A percentile compares a stretch with the other conserved stretches of the same genome.
Conservation (phyloP, 345 rosid species). For the Chamaenerion angustifolium region DNA sequence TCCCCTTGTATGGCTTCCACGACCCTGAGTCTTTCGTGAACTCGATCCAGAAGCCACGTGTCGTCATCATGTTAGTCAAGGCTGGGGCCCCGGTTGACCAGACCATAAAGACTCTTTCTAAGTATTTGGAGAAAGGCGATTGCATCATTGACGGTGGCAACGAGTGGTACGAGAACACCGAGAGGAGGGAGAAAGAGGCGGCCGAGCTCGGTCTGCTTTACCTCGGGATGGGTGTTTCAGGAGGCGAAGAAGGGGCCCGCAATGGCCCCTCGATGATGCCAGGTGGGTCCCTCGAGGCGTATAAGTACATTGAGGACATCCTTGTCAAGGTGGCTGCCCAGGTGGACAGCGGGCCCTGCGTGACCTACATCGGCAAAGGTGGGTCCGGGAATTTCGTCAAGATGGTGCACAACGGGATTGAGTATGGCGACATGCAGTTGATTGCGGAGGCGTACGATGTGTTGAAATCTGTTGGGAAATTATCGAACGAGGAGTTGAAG, state of each 20-base stretch:
- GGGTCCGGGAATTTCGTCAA: constrained; percentile 95
- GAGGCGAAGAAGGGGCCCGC: constrained; percentile 97
- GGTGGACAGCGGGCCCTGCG: constrained; percentile 92
- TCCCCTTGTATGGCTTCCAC: constrained; percentile 73
- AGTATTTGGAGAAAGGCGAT: constrained; percentile 81
- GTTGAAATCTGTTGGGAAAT: constrained; percentile 68
- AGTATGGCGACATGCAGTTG: constrained; percentile 95
- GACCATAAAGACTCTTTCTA: constrained; percentile 75
- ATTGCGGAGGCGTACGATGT: constrained; percentile 92
- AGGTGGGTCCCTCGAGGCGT: constrained; percentile 83
- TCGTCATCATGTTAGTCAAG: constrained; percentile 87
- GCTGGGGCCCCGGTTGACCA: constrained; percentile 93
- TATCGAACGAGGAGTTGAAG: constrained; percentile 65
- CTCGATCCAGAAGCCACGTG: constrained; percentile 83
- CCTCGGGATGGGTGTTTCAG: constrained; percentile 97
- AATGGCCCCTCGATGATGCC: constrained; percentile 93
- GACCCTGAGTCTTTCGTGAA: constrained; percentile 69
- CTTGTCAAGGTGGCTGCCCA: constrained; percentile 91
- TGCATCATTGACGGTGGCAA: constrained; percentile 96
- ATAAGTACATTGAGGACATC: constrained; percentile 74
- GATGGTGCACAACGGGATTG: constrained; percentile 93
- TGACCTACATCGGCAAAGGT: constrained; percentile 76
- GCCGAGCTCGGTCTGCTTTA: constrained; percentile 62
- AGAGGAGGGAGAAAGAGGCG: constrained; percentile 69
- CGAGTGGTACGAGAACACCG: constrained; percentile 96